phyloP scores from a whole-genome alignment of 495 filamentous ascomycete species.

The Penicillium angulare region DNA sequence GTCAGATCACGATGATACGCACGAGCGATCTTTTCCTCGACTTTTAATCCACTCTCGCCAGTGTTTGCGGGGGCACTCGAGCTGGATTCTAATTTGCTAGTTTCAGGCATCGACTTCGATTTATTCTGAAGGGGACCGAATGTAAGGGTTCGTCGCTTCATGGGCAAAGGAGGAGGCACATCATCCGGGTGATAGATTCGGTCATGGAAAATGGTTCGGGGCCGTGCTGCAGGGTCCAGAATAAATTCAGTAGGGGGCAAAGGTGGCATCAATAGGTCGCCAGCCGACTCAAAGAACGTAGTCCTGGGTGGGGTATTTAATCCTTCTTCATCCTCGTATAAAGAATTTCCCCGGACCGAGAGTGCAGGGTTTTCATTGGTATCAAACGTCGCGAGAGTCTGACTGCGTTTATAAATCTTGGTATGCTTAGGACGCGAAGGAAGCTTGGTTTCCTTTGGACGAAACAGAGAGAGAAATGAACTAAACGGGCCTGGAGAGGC shows the following conservation, averaged over 20 bases:
- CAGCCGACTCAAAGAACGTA: slow-evolving; percentile 90
- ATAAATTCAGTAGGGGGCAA: slow-evolving; percentile 78
- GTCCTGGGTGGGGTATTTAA: slow-evolving; percentile 79
- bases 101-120: slow-evolving; percentile 14
- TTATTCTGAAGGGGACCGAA: slow-evolving; percentile 42
- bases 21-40: slow-evolving; percentile 96
- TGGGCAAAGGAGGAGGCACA: slow-evolving; percentile 76
- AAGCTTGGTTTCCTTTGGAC: slow-evolving; percentile 37
- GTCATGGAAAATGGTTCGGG: slow-evolving; percentile 95
- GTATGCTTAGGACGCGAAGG: slow-evolving; percentile 46
- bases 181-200: slow-evolving; percentile 91
- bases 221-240: slow-evolving; percentile 75
- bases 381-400: slow-evolving; percentile 56
- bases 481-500: slow-evolving; percentile 49
- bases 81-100: no score
- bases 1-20: slow-evolving; percentile 87
- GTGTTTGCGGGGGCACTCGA: slow-evolving; percentile 14
- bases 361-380: slow-evolving; percentile 32
- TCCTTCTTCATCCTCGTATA: slow-evolving; percentile 42
- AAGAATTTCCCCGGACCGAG: slow-evolving; percentile 42
- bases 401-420: slow-evolving; percentile 77
- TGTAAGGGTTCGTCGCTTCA: slow-evolving; percentile 51
- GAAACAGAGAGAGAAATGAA: slow-evolving; percentile 65
- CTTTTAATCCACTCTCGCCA: slow-evolving; percentile 64
- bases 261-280: slow-evolving; percentile 87